Conservation (phyloP, 345 rosid genomes). For the Angophora floribunda region DNA sequence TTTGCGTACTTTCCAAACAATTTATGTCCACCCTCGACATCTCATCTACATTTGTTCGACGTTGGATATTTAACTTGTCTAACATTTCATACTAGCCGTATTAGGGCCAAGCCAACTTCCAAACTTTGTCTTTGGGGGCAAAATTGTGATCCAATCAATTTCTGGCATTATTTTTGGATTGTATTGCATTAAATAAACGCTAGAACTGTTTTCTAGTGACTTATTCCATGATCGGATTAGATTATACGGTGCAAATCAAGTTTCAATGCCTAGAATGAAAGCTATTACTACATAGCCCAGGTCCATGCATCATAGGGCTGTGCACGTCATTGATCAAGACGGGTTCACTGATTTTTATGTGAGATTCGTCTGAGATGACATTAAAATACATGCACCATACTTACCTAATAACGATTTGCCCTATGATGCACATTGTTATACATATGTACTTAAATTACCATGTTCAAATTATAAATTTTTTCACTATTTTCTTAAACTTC, state of each 20-base stretch:
- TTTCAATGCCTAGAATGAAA: background rate
- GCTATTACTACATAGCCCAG: background rate
- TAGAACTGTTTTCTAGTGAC: background rate
- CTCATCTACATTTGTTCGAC: background rate
- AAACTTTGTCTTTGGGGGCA: background rate
- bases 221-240: background rate
- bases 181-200: background rate
- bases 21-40: background rate
- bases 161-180: background rate
- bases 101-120: background rate
- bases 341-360: background rate
- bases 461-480: background rate
- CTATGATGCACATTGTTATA: background rate
- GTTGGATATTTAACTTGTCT: background rate
- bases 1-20: background rate
- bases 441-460: background rate
- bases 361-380: background rate
- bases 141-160: background rate
- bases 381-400: background rate
- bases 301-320: background rate
- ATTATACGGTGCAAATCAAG: background rate
- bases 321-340: background rate
- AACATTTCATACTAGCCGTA: background rate
- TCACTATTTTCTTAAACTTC: background rate
- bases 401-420: background rate